Percentiles rank a stretch among this genome's conserved stretches.
These are phyloP conservation scores for Paralagenidium karlingii DNA, from an alignment of 352 stramenopile species.

Conservation along the genomic window DNA sequence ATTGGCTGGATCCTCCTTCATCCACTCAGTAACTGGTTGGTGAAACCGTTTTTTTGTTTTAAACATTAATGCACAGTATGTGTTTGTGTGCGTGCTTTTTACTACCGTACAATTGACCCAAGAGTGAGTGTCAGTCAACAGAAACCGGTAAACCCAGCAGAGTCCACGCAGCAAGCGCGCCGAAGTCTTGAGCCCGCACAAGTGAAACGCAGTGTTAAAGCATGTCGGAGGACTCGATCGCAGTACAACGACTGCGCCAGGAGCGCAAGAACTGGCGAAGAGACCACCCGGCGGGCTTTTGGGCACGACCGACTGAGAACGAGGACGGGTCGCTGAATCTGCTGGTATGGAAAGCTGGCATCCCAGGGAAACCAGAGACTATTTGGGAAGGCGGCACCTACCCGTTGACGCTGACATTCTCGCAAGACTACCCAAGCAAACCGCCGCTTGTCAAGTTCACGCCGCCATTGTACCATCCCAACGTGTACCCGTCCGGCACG, in stretches of 20 bases:
- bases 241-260: slow-evolving; percentile 81
- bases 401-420: slow-evolving; percentile 95
- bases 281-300: slow-evolving; percentile 95
- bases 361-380: slow-evolving; percentile 91
- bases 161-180: too few species aligned
- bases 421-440: slow-evolving; percentile 96
- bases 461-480: slow-evolving; percentile 95
- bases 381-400: slow-evolving; percentile 97
- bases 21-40: too few species aligned
- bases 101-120: too few species aligned
- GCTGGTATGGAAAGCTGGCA: slow-evolving; percentile 95
- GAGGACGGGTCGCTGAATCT: slow-evolving; percentile 94
- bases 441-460: slow-evolving; percentile 98
- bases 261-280: slow-evolving; percentile 91
- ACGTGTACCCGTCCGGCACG: slow-evolving; percentile 94
- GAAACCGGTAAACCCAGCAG: too few species aligned
- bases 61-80: too few species aligned
- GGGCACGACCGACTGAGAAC: slow-evolving; percentile 86
- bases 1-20: too few species aligned
- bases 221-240: slow-evolving; percentile 86
- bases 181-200: too few species aligned
- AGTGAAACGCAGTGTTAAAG: too few species aligned
- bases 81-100: too few species aligned
- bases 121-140: too few species aligned
- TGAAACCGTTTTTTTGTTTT: too few species aligned